Conservation (phyloP, 371 early-diverging fungal species). For the Mucor indicus region DNA sequence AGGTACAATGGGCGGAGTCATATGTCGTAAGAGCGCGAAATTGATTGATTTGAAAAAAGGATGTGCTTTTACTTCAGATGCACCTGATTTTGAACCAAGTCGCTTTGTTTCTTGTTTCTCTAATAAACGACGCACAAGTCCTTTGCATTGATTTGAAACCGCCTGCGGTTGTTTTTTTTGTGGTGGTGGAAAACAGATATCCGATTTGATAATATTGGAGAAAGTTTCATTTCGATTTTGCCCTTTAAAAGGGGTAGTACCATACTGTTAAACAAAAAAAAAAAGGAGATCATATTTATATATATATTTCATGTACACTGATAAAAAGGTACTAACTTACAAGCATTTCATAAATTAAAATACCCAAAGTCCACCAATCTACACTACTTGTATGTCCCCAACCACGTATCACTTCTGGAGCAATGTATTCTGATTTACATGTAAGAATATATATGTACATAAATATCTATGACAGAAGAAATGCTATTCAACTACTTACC, state of each 20-base stretch:
- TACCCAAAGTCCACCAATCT: slow-evolving; percentile 99
- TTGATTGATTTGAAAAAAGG: slow-evolving; percentile 86
- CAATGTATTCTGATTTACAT: slow-evolving; percentile 79
- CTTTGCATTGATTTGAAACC: slow-evolving; percentile 56
- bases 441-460: neutral
- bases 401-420: slow-evolving; percentile 92
- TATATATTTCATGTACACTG: too few relatives aligned
- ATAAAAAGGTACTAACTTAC: slow-evolving; percentile 32
- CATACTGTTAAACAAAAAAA: slow-evolving; percentile 45
- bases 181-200: slow-evolving; percentile 62
- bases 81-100: slow-evolving; percentile 82
- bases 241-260: slow-evolving; percentile 91
- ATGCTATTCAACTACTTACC: slow-evolving; percentile 40
- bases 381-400: slow-evolving; percentile 91
- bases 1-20: slow-evolving; percentile 89
- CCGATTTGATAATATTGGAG: slow-evolving; percentile 72
- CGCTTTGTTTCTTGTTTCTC: slow-evolving; percentile 79
- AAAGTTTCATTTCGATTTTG: slow-evolving; percentile 81
- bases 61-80: slow-evolving; percentile 93
- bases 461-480: neutral
- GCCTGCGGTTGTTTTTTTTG: slow-evolving; percentile 22
- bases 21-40: slow-evolving; percentile 85
- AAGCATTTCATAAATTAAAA: slow-evolving; percentile 96
- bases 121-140: slow-evolving; percentile 72
- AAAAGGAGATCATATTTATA: neutral